These are phyloP conservation scores for Globisporangium middletonii DNA, from an alignment of 352 stramenopile species.

Conservation along the genomic window DNA sequence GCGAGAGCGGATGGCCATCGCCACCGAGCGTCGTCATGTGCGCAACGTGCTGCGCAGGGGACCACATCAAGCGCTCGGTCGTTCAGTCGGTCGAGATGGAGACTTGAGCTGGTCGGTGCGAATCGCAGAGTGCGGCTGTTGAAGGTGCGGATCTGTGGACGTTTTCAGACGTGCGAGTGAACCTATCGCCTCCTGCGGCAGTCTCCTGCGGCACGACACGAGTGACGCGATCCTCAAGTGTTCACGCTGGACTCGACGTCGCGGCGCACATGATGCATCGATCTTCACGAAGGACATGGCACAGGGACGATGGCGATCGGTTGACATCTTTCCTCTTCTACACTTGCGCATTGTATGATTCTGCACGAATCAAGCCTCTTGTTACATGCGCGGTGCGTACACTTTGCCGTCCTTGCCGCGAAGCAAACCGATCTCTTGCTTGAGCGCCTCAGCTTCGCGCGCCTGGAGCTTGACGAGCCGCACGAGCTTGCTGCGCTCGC, in stretches of 20 bases:
- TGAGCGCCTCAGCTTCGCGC: conserved; percentile 88
- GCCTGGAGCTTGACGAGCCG: conserved; percentile 89
- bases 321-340: neutral
- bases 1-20: neutral
- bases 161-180: no score
- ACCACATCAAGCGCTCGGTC: neutral
- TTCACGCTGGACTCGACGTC: no score
- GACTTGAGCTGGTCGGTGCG: neutral
- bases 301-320: neutral
- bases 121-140: neutral
- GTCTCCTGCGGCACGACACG: no score
- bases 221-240: no score
- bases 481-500: conserved; percentile 87
- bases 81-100: neutral
- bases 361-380: neutral
- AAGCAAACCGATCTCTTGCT: conserved; percentile 84
- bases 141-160: no score
- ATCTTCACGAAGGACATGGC: no score
- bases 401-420: conserved; percentile 80
- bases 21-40: neutral
- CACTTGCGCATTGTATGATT: neutral
- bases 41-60: neutral
- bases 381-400: conserved; percentile 35
- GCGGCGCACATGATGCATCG: no score
- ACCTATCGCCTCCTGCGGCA: no score